Evolutionary conservation across 176 grass and related monocot species (phyloP).

Genomic region (Paspalum vaginatum): DNA sequence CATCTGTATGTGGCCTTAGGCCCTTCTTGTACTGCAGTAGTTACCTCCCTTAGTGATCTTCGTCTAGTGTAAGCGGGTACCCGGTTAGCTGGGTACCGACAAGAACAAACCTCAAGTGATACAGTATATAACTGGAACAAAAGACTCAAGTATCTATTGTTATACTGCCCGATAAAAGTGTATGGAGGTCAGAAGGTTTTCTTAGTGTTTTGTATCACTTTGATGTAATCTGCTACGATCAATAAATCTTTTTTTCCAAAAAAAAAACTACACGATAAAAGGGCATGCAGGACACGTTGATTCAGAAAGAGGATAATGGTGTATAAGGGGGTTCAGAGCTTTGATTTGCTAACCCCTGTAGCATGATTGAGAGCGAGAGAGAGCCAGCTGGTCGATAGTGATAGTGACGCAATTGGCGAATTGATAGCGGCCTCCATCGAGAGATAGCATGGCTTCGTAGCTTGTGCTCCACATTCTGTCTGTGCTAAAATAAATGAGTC

Average conservation of each 20-base stretch:
- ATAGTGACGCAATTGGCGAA: not conserved
- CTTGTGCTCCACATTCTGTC: not conserved
- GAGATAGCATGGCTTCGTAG: not conserved
- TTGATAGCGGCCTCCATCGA: not conserved
- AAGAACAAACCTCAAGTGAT: no score
- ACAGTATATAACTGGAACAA: no score
- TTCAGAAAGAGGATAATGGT: not conserved
- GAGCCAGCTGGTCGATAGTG: not conserved
- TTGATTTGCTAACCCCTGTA: not conserved
- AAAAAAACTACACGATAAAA: not conserved
- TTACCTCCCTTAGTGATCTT: no score
- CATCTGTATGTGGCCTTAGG: no score
- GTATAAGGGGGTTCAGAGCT: not conserved
- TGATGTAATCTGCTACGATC: no score
- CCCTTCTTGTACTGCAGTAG: no score
- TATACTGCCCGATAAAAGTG: not conserved
- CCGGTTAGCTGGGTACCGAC: no score
- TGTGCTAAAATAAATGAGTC: no score
- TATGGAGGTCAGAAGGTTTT: no score
- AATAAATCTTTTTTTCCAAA: no score
- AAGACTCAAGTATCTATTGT: not conserved
- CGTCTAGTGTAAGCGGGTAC: no score
- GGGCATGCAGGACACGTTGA: not conserved
- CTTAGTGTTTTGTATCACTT: no score
- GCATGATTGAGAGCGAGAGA: not conserved